Base-by-base conservation (phyloP, 2,329 filamentous ascomycete genomes). In the Ophiocordyceps robertsii region DNA sequence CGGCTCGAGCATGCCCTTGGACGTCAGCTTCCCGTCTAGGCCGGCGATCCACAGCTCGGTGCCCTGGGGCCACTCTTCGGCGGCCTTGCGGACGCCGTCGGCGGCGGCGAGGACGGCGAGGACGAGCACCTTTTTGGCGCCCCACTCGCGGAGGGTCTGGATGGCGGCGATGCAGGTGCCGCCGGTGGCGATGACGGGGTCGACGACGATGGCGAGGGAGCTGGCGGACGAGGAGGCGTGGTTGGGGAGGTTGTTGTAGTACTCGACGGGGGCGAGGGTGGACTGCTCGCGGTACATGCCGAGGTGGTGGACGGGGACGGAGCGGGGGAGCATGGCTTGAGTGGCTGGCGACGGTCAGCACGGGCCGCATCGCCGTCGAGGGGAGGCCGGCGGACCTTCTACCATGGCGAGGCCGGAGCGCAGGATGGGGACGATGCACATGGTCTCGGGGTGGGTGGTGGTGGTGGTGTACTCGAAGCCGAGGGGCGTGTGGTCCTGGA, bases 241-340 rank as follows among this genome's bases (percentile, higher is more conserved):
- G 64, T 85, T 82, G 31, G 88, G 88, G 17, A 95, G 80, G 64
- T 95, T 95, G 71, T 95, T 95, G 75, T 95, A 95, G 74, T 95
- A 95, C 65, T 95, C 89, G 45, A 95, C 89, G 3, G 89, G 87
- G 55, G 87, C 79, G 44, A 95, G 80, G 37, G 85, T 90, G 44
- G 78, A 77, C 46, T 84, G 86, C 60, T 95, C 89, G 57, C 89
- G 86, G 72, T 90, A 96, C 56, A 96, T 82, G 51, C 92, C 90
- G 8, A 96, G 82, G 61, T 96, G 90, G 67, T 96, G 88, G 49
- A 95, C 77, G 7, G 88, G 82, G 29, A 90, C 84, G 13, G 86
- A 75, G 32, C 64, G 59, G 16, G 90, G 89, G 45, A 96, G 85
- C 54, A 96, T 73, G 27, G 80, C 80, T 66, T 90, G 82, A 37